phyloP scores from a whole-genome alignment of 441 rosid genomes.

The Arabidopsis lyrata region DNA sequence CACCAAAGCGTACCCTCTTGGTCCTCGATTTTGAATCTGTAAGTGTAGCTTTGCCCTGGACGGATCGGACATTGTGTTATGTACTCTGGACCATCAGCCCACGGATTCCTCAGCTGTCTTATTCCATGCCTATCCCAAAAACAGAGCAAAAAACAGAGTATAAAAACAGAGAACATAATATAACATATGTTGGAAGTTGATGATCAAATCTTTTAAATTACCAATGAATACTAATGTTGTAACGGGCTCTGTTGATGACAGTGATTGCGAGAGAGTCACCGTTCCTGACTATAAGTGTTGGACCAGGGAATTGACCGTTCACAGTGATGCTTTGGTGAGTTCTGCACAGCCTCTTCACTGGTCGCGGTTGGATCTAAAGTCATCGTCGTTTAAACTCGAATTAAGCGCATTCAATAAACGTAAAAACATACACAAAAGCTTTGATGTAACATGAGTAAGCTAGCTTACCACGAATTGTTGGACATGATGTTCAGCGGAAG shows the following conservation, averaged over 20 bases:
- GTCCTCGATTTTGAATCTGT: slow-evolving; percentile 55
- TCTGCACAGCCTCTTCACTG: slow-evolving; percentile 94
- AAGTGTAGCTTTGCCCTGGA: slow-evolving; percentile 69
- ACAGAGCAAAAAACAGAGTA: slow-evolving; percentile 29
- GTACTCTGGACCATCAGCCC: slow-evolving; percentile 84
- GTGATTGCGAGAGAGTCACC: slow-evolving; percentile 70
- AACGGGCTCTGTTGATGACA: slow-evolving; percentile 63
- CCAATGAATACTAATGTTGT: slow-evolving; percentile 72
- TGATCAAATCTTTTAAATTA: slow-evolving; percentile 32
- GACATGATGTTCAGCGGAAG: slow-evolving; percentile 48
- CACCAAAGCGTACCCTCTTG: slow-evolving; percentile 83
- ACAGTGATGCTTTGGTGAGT: slow-evolving; percentile 67
- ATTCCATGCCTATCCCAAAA: slow-evolving; percentile 59
- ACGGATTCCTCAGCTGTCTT: slow-evolving; percentile 67
- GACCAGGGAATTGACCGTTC: slow-evolving; percentile 83
- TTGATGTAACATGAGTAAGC: slow-evolving; percentile 17
- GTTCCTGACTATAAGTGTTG: slow-evolving; percentile 67
- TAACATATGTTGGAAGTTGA: background rate
- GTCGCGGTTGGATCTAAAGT: slow-evolving; percentile 69
- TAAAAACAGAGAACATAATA: slow-evolving; percentile 18
- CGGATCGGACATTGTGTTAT: slow-evolving; percentile 79
- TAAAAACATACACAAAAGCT: slow-evolving; percentile 10
- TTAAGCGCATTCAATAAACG: background rate
- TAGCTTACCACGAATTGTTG: slow-evolving; percentile 45
- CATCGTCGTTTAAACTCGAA: background rate